Evolutionary conservation across 2,329 filamentous ascomycete genomes (phyloP), one percentile per base, ranked within the genome.

Genomic region (Xylaria sp.): DNA sequence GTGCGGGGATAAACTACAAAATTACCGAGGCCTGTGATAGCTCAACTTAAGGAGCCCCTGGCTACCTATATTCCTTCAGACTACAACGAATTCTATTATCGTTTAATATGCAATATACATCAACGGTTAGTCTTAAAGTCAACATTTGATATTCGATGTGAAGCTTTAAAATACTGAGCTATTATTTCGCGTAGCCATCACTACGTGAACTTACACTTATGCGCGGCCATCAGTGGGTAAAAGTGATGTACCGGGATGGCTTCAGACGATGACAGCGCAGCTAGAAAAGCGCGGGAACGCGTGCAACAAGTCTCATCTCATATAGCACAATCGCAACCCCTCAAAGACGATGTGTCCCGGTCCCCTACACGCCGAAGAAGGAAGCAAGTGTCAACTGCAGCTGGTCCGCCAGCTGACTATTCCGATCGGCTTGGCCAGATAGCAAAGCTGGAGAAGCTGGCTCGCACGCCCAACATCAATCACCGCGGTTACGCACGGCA

Each of bases 391-490:
- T n/a, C 65, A n/a, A n/a, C 20, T 31, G 20, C 63, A 28, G 25
- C 20, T 20, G 66, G 62, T 3, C 62, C 54, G 2, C 69, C 69
- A 20, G 66, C 69, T 31, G 69, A 71, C 31, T 71, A 71, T 46
- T 66, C 69, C n/a, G 69, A 71, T 56, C 63, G 66, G 23, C 69
- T 71, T 10, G 59, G 63, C 48, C 66, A 71, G 52, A 71, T 71
- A 44, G 59, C 59, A 18, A 66, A 50, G 6, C 60, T 71, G 1
- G 69, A 71, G 59, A 62, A 48, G 23, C 44, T 71, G 18, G 69
- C 69, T 12, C 66, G 66, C 44, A 71, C 69, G 41, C 69, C 69
- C 13, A 63, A 67, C 23, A 59, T 71, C 15, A 56, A 71, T 9
- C 69, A 69, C 56, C 66, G 69, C 28, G 69, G 69, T 10, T 71